These are phyloP conservation scores for Fusarium drepaniforme DNA, from an alignment of 2,329 filamentous ascomycete genomes.

Conservation along the genomic window DNA sequence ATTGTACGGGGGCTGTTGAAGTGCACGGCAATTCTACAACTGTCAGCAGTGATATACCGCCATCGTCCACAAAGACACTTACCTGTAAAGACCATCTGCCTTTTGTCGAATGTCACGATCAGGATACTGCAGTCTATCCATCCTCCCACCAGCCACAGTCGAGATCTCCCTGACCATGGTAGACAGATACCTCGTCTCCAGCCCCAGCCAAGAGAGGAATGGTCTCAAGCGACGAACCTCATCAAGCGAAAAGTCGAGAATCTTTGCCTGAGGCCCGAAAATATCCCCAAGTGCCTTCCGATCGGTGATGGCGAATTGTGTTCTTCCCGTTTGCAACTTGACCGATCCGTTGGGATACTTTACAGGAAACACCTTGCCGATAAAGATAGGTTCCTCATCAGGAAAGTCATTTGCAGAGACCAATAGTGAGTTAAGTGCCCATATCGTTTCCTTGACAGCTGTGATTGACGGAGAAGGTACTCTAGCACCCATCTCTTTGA, in stretches of 20 bases:
- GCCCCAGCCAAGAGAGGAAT: constrained; percentile 50
- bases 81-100: constrained; percentile 51
- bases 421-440: constrained; percentile 50
- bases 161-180: constrained; percentile 49
- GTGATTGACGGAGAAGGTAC: constrained; percentile 11
- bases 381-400: constrained; percentile 18
- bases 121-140: constrained; percentile 34
- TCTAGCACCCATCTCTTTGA: constrained; percentile 36
- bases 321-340: constrained; percentile 17
- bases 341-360: constrained; percentile 31
- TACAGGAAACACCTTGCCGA: constrained; percentile 39
- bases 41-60: not conserved
- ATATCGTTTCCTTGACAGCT: constrained; percentile 48
- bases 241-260: constrained; percentile 52
- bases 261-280: constrained; percentile 46
- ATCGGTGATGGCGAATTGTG: constrained; percentile 52
- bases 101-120: constrained; percentile 45
- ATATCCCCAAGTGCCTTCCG: constrained; percentile 41
- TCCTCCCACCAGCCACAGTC: constrained; percentile 30
- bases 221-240: constrained; percentile 46
- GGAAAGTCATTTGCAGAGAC: not conserved
- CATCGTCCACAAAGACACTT: not conserved
- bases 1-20: constrained; percentile 35
- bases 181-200: constrained; percentile 50
- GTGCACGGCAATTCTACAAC: constrained; percentile 35